Percentiles rank a stretch among this genome's conserved stretches.
Evolutionary conservation across 1,284 basidiomycete species (phyloP).

Genomic region (Ganoderma meredithae): DNA sequence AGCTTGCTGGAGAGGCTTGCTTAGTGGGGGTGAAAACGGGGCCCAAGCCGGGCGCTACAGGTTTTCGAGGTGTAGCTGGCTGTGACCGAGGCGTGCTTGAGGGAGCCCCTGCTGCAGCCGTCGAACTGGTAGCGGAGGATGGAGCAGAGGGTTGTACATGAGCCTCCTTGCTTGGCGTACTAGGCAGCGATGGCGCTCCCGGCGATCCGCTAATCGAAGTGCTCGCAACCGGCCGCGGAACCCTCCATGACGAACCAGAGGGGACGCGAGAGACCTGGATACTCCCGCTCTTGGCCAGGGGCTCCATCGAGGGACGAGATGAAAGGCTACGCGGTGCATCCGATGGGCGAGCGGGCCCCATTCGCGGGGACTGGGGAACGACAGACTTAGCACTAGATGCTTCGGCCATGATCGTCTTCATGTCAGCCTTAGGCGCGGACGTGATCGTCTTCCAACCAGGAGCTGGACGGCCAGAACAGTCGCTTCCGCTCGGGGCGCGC

Average conservation of each 20-base stretch:
- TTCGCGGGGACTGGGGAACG: constrained; percentile 12
- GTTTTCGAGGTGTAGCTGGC: constrained; percentile 30
- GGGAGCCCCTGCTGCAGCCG: constrained; percentile 3
- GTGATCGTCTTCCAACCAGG: constrained; percentile 50
- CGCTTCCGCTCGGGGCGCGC: constrained; percentile 22
- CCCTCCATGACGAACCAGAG: constrained; percentile 33
- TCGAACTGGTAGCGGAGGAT: neutral
- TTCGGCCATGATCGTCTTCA: constrained; percentile 89
- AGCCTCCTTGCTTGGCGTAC: constrained; percentile 11
- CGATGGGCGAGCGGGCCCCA: constrained; percentile 9
- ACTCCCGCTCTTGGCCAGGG: constrained; percentile 10
- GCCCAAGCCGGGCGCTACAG: constrained; percentile 52
- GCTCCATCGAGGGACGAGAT: constrained; percentile 18
- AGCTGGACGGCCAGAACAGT: constrained; percentile 21
- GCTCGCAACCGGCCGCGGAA: constrained; percentile 18
- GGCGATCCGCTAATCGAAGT: constrained; percentile 19
- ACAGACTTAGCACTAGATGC: constrained; percentile 51
- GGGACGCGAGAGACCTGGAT: constrained; percentile 13
- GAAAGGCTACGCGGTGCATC: constrained; percentile 21
- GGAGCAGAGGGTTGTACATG: constrained; percentile 3
- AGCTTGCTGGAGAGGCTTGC: constrained; percentile 45
- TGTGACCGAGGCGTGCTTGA: constrained; percentile 15
- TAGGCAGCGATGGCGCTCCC: constrained; percentile 7
- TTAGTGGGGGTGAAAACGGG: constrained; percentile 67
- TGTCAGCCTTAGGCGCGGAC: constrained; percentile 67